Evolutionary conservation across 106 monocot species (phyloP), one percentile per base, ranked within the genome.

Genomic region (Dioscorea zingiberensis): DNA sequence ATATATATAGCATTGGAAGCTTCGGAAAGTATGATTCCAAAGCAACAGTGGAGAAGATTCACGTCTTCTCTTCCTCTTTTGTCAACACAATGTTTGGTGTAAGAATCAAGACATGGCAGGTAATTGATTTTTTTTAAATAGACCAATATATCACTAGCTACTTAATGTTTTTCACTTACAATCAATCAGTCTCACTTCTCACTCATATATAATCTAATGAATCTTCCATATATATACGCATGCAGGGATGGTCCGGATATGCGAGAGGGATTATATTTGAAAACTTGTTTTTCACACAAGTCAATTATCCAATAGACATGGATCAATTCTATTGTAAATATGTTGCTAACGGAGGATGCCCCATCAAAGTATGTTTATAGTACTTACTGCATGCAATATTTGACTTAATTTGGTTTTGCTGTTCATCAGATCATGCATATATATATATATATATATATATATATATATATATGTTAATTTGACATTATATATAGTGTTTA

Each of bases 191-290:
- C n/a, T n/a, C n/a, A n/a, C n/a, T n/a, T n/a, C n/a, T n/a, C n/a
- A n/a, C n/a, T n/a, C n/a, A n/a, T n/a, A n/a, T n/a, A n/a, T n/a
- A n/a, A n/a, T n/a, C n/a, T n/a, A n/a, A n/a, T n/a, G n/a, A n/a
- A n/a, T n/a, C n/a, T n/a, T n/a, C n/a, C n/a, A n/a, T n/a, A n/a
- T n/a, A n/a, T n/a, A n/a, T n/a, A n/a, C n/a, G n/a, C n/a, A 48
- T 74, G 54, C 65, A 77, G 77, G 77, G 71, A 51, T 71, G 59
- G 17, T 44, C 17, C 13, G 77, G 71, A 8, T 71, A 25, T 66
- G 77, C 63, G 28, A 71, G 32, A 21, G 54, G 51, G 12, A 71
- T 71, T 16, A 24, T 27, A 14, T 77, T 66, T 30, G 19, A 66
- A 28, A n/a, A 66, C 49, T 23, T 66, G 26, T 66, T 12, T 19